A percentile compares a stretch with the other conserved stretches of the same genome.
Conservation (phyloP, 345 rosid species). For the Citrus inodora region DNA sequence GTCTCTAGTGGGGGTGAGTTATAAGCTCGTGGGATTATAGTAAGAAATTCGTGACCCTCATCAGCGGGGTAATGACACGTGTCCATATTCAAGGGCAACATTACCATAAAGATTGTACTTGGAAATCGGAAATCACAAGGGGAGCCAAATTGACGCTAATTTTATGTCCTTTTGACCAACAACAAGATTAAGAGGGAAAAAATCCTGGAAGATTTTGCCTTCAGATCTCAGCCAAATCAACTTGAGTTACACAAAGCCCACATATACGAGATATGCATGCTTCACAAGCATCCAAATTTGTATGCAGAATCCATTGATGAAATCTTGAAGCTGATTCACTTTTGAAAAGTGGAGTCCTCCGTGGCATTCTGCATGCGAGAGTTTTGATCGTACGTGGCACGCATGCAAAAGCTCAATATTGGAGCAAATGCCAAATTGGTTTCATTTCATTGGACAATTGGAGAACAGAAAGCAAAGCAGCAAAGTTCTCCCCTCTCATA, state of each 20-base stretch:
- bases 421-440: neutral
- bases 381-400: neutral
- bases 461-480: neutral
- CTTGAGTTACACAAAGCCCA: conserved; percentile 28
- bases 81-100: neutral
- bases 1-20: neutral
- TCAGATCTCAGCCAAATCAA: conserved; percentile 31
- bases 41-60: neutral
- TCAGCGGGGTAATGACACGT: neutral
- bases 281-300: conserved; percentile 10
- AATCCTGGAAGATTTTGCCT: conserved; percentile 18
- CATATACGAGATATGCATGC: conserved; percentile 33
- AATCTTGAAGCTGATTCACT: neutral
- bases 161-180: neutral
- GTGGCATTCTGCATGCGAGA: conserved; percentile 5
- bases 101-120: neutral
- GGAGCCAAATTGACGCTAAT: neutral
- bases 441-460: neutral
- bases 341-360: neutral
- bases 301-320: neutral
- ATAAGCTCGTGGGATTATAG: neutral
- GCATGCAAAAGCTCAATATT: neutral
- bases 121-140: neutral
- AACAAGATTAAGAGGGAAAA: neutral
- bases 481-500: too few species aligned